Conservation (phyloP, 2,329 filamentous ascomycete genomes). For the Ramularia endophylla region DNA sequence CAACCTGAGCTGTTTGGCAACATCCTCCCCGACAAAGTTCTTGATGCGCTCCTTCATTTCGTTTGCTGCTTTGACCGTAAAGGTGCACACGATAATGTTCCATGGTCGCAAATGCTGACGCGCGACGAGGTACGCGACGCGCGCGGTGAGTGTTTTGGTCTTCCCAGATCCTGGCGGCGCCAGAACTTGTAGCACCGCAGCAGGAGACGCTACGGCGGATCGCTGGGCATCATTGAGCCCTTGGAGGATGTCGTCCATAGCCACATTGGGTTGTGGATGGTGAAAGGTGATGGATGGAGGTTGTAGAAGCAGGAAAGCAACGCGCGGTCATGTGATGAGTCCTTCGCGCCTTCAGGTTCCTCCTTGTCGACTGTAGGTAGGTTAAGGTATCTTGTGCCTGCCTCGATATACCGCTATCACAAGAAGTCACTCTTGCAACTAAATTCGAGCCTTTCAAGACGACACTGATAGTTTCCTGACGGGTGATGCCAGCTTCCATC, state of each 20-base stretch:
- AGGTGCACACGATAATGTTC: conserved; percentile 92
- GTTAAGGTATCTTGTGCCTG: too few relatives aligned
- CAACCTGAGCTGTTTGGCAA: conserved; percentile 71
- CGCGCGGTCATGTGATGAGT: too few relatives aligned
- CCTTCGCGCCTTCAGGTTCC: too few relatives aligned
- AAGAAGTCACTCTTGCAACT: too few relatives aligned
- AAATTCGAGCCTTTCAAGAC: too few relatives aligned
- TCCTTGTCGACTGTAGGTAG: too few relatives aligned
- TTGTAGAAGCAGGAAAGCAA: too few relatives aligned
- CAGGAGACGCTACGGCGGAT: conserved; percentile 57
- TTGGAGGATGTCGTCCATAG: conserved; percentile 51
- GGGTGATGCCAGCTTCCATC: too few relatives aligned
- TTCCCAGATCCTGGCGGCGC: conserved; percentile 64
- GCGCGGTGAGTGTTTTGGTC: conserved; percentile 89
- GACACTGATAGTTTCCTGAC: too few relatives aligned
- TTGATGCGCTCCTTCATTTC: conserved; percentile 92
- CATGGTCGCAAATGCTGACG: conserved; percentile 66
- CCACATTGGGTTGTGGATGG: conserved; percentile 10
- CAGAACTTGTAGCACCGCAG: conserved; percentile 55
- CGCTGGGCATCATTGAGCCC: conserved; percentile 61
- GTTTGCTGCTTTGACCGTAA: conserved; percentile 88
- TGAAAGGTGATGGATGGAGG: too few relatives aligned
- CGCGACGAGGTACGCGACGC: conserved; percentile 81
- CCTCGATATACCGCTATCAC: too few relatives aligned
- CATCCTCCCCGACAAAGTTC: conserved; percentile 68